phyloP scores from a whole-genome alignment of 495 filamentous ascomycete genomes.

The Penicillium ochrochloron region DNA sequence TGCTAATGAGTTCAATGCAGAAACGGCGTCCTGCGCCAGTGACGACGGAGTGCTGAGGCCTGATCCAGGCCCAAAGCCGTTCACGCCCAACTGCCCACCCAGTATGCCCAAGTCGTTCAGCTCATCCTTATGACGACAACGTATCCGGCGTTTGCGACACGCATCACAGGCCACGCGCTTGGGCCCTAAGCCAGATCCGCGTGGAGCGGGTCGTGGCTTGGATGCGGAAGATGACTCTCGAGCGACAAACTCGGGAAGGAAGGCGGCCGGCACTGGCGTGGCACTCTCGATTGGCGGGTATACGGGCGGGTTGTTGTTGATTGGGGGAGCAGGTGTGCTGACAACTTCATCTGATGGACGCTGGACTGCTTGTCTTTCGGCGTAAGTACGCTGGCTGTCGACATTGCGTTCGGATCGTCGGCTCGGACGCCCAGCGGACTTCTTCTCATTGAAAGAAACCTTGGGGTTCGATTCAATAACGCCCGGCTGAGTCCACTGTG shows the following conservation, averaged over 20 bases:
- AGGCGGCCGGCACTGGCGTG: slow-evolving; percentile 26
- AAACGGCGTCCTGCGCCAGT: slow-evolving; percentile 50
- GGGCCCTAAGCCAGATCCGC: slow-evolving; percentile 51
- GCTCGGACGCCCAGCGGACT: slow-evolving; percentile 48
- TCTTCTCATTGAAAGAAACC: slow-evolving; percentile 48
- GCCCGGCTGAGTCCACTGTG: slow-evolving; percentile 65
- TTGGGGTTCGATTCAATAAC: slow-evolving; percentile 52
- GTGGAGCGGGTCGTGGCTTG: slow-evolving; percentile 40
- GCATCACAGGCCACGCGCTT: slow-evolving; percentile 60
- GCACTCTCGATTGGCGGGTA: slow-evolving; percentile 28
- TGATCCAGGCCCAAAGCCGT: slow-evolving; percentile 37
- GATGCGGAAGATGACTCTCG: slow-evolving; percentile 36
- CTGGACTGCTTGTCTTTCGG: slow-evolving; percentile 51
- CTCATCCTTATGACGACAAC: slow-evolving; percentile 59
- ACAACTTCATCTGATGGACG: slow-evolving; percentile 37
- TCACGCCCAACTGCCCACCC: slow-evolving; percentile 35
- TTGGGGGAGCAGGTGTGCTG: slow-evolving; percentile 22
- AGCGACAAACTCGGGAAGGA: slow-evolving; percentile 19
- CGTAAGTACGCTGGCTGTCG: slow-evolving; percentile 51
- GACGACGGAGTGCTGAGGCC: slow-evolving; percentile 41
- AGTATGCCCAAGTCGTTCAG: slow-evolving; percentile 36
- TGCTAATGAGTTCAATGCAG: slow-evolving; percentile 50
- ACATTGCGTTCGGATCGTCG: slow-evolving; percentile 51
- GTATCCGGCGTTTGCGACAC: slow-evolving; percentile 57
- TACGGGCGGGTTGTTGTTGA: slow-evolving; percentile 19